Percentiles rank a stretch among this genome's conserved stretches.
These are phyloP conservation scores for Penstemon eatonii DNA, from an alignment of 257 asterid genomes.

Conservation along the genomic window DNA sequence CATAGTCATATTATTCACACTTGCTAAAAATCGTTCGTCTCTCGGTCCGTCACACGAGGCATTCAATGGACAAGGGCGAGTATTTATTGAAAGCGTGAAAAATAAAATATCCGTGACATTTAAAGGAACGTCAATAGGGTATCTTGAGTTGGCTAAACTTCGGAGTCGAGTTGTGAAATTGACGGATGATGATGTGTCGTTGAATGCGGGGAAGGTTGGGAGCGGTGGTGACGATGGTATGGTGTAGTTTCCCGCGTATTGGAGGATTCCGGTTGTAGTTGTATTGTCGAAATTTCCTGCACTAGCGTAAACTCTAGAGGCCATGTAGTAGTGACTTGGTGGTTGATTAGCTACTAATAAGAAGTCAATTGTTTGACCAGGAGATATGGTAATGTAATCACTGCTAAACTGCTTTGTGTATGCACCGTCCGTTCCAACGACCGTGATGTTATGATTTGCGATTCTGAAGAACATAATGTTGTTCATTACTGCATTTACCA, in stretches of 20 bases:
- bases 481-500: slow-evolving; percentile 62
- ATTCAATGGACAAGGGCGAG: slow-evolving; percentile 31
- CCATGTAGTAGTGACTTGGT: slow-evolving; percentile 57
- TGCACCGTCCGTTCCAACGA: slow-evolving; percentile 59
- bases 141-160: slow-evolving; percentile 32
- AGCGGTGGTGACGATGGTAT: slow-evolving; percentile 31
- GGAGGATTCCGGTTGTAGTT: slow-evolving; percentile 45
- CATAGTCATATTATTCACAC: slow-evolving; percentile 51
- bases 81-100: slow-evolving; percentile 42
- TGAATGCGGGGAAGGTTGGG: slow-evolving; percentile 35
- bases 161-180: slow-evolving; percentile 34
- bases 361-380: slow-evolving; percentile 67
- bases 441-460: slow-evolving; percentile 47
- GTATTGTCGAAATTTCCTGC: slow-evolving; percentile 24
- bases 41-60: slow-evolving; percentile 37
- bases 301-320: slow-evolving; percentile 42
- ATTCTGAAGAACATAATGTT: slow-evolving; percentile 58
- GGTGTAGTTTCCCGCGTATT: slow-evolving; percentile 42
- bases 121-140: slow-evolving; percentile 44
- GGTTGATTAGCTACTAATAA: slow-evolving; percentile 48
- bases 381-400: slow-evolving; percentile 48
- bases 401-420: slow-evolving; percentile 42
- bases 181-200: slow-evolving; percentile 24
- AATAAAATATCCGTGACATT: slow-evolving; percentile 27
- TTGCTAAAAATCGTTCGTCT: slow-evolving; percentile 37